Evolutionary conservation across 176 grass and related monocot species (phyloP).

Genomic region (Oropetium thomaeum): DNA sequence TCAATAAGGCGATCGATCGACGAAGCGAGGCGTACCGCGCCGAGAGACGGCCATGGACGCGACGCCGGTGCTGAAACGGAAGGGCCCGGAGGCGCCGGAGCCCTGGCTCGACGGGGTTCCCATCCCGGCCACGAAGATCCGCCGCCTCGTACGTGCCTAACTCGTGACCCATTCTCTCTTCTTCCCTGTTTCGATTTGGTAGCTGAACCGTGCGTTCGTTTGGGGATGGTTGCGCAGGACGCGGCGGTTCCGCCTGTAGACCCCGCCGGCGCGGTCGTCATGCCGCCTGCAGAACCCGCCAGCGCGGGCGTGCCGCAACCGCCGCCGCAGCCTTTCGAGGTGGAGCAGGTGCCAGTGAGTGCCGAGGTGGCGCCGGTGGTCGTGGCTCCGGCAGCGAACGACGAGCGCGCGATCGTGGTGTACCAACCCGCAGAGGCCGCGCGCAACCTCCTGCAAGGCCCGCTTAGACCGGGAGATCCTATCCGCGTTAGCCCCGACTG

Average conservation of each 20-base stretch:
- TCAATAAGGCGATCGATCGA: not conserved
- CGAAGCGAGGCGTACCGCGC: not conserved
- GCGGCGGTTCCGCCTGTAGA: not conserved
- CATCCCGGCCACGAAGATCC: slow-evolving; percentile 15
- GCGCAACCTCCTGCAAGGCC: slow-evolving; percentile 19
- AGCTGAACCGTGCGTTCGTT: not conserved
- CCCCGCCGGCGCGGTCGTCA: not conserved
- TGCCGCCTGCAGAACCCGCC: not conserved
- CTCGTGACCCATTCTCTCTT: no score
- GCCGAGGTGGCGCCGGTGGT: not conserved
- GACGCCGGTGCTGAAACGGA: slow-evolving; percentile 10
- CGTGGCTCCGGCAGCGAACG: slow-evolving; percentile 2
- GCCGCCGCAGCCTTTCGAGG: not conserved
- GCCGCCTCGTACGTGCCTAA: slow-evolving; percentile 12
- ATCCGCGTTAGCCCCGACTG: slow-evolving; percentile 38
- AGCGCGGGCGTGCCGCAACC: not conserved
- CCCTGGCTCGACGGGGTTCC: not conserved
- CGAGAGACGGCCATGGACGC: slow-evolving; percentile 7
- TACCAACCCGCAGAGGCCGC: slow-evolving; percentile 39
- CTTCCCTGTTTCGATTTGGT: not conserved
- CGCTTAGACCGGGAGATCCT: slow-evolving; percentile 24
- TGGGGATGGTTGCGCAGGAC: not conserved
- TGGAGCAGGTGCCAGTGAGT: not conserved
- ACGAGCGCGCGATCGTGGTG: slow-evolving; percentile 26
- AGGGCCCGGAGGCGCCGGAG: slow-evolving; percentile 13